phyloP scores from a whole-genome alignment of 2,329 filamentous ascomycete species.

The Ascochyta clinopodiicola region DNA sequence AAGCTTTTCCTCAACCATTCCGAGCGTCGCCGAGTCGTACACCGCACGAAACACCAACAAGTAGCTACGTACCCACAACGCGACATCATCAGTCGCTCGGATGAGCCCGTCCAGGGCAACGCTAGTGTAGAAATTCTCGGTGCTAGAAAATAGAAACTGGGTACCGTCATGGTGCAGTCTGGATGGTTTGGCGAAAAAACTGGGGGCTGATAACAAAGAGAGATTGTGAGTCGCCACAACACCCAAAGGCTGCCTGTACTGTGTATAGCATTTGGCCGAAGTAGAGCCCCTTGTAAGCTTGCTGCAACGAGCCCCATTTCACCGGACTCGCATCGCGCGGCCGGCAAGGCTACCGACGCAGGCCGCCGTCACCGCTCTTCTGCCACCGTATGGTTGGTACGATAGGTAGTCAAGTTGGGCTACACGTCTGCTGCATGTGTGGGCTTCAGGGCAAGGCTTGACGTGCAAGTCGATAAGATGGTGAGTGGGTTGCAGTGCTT shows the following conservation, averaged over 20 bases:
- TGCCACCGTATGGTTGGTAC: not conserved
- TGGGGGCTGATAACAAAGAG: constrained; percentile 29
- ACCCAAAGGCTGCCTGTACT: constrained; percentile 14
- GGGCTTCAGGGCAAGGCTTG: constrained; percentile 14
- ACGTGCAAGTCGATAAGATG: constrained; percentile 10
- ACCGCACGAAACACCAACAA: constrained; percentile 30
- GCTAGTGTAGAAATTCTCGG: constrained; percentile 31
- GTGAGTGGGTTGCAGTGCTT: constrained; percentile 8
- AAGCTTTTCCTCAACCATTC: constrained; percentile 26
- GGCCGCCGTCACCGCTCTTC: constrained; percentile 22
- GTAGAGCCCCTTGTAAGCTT: constrained; percentile 12
- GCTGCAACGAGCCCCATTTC: constrained; percentile 28
- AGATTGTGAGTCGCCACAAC: constrained; percentile 34
- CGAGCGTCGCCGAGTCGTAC: constrained; percentile 32
- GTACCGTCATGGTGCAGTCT: constrained; percentile 33
- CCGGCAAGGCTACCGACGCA: constrained; percentile 29
- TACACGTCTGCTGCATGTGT: constrained; percentile 1
- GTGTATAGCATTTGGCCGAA: constrained; percentile 26
- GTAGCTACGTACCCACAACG: constrained; percentile 36
- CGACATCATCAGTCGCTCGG: constrained; percentile 36
- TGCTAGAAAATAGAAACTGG: constrained; percentile 37
- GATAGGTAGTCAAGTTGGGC: not conserved
- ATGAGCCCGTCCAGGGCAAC: constrained; percentile 22
- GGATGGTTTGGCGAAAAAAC: constrained; percentile 29
- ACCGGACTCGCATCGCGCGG: constrained; percentile 28